phyloP scores from a whole-genome alignment of 2,329 filamentous ascomycete species.

The Cercospora brassicicola region DNA sequence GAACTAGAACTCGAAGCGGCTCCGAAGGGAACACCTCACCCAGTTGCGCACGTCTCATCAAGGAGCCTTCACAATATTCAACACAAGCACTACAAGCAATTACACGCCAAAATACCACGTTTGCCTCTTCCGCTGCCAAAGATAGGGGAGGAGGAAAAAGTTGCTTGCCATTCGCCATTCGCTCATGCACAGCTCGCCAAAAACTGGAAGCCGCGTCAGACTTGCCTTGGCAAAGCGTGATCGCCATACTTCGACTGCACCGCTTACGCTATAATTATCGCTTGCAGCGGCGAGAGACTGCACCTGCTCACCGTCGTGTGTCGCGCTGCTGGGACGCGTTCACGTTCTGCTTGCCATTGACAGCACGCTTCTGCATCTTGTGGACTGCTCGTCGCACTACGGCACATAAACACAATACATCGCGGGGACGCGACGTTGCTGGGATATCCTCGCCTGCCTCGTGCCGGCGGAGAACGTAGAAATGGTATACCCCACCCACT shows the following conservation, averaged over 20 bases:
- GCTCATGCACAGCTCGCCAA: not conserved
- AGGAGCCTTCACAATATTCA: not conserved
- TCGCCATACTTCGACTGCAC: not conserved
- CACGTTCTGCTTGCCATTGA: not conserved
- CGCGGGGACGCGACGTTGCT: not conserved
- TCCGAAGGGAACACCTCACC: not conserved
- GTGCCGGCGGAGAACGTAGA: not conserved
- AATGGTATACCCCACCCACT: constrained; percentile 17
- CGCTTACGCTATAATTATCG: not conserved
- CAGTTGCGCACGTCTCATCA: not conserved
- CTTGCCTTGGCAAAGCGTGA: not conserved
- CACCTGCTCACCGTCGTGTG: not conserved
- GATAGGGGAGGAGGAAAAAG: not conserved
- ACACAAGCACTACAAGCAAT: constrained; percentile 9
- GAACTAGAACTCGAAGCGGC: not conserved
- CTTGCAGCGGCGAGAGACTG: not conserved
- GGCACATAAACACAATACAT: not conserved
- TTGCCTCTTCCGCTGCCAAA: not conserved
- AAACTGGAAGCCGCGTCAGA: not conserved
- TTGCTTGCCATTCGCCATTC: not conserved
- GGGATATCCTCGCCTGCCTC: not conserved
- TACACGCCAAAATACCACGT: not conserved
- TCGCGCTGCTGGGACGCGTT: not conserved
- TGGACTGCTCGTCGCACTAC: not conserved
- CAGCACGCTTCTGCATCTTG: not conserved